phyloP scores from a whole-genome alignment of 2,329 filamentous ascomycete genomes.

The Fusarium sp. region DNA sequence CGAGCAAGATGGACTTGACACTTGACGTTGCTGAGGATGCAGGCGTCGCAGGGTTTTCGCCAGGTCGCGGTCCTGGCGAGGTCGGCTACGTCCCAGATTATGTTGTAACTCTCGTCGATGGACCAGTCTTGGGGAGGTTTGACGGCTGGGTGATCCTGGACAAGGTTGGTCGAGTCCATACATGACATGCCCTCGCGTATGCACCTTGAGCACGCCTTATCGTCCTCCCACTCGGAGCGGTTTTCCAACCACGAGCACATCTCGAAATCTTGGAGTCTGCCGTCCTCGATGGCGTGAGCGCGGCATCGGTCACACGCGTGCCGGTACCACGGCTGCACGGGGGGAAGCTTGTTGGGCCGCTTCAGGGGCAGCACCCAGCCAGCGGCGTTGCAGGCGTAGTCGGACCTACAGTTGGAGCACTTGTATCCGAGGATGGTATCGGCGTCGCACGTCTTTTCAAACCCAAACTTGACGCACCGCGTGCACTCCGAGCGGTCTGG shows the following conservation, averaged over 20 bases:
- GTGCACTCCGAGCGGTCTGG: neutral
- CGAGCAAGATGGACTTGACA: conserved; percentile 16
- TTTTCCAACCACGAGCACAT: conserved; percentile 29
- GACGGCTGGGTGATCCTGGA: neutral
- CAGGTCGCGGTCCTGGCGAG: neutral
- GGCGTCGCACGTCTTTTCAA: conserved; percentile 19
- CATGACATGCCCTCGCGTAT: conserved; percentile 8
- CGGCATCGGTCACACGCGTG: conserved; percentile 34
- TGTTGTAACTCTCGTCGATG: conserved; percentile 12
- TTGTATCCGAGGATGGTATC: conserved; percentile 24
- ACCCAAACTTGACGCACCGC: neutral
- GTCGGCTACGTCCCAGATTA: conserved; percentile 4
- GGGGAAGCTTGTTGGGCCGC: conserved; percentile 12
- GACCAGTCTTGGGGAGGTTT: neutral
- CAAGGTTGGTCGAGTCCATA: neutral
- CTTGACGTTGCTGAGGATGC: neutral
- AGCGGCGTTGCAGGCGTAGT: neutral
- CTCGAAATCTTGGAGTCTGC: neutral
- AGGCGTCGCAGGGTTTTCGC: conserved; percentile 25
- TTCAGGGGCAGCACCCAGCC: neutral
- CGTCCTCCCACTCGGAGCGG: conserved; percentile 19
- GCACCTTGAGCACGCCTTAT: conserved; percentile 11
- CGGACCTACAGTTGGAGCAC: conserved; percentile 25
- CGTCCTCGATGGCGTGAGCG: neutral
- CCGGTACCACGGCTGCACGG: conserved; percentile 26